Evolutionary conservation across 2,329 filamentous ascomycete genomes (phyloP), one percentile per base, ranked within the genome.

Genomic region (Drechslera avenae): DNA sequence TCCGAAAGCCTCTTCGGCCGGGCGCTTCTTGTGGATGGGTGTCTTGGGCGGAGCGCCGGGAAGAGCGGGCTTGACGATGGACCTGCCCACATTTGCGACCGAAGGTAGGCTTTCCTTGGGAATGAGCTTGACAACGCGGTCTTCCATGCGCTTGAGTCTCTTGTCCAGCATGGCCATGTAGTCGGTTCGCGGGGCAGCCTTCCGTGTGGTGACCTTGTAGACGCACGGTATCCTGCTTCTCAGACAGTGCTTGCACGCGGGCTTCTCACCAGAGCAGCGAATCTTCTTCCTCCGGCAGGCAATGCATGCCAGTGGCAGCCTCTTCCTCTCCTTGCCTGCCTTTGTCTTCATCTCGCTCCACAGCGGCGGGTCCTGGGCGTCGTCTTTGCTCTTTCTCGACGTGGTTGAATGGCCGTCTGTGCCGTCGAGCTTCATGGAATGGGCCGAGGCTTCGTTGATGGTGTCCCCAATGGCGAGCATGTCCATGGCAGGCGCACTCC

Each of bases 131-230:
- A 97, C 95, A 56, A 97, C 94, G 49, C 93, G 87, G 67, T 97
- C 93, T 74, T 99, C 94, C 94, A 97, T 97, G 50, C 93, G 83
- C 78, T 96, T 97, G 60, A 97, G 75, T 45, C 94, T 84, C 76
- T 96, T 97, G 76, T 97, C 94, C 64, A 97, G 78, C 91, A 97
- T 97, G 34, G 92, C 91, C 94, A 97, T 97, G 74, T 97, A 97
- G 74, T 97, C 94, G 14, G 94, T 97, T 44, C 94, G 83, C 2
- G 94, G 94, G 3, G 92, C 91, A 1, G 93, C 91, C 73, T 97
- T 97, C 53, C 94, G 83, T 3, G 92, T 91, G 0, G 92, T 97
- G 52, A 96, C 91, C 69, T 97, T 97, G 81, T 97, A 99, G 4
- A 97, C 92, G 71, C 94, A 99, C 1, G 93, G 93, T 62, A 96